Evolutionary conservation across 768 basidiomycete genomes (phyloP), one percentile per base, ranked within the genome.

Genomic region (Coprinopsis cinerea): DNA sequence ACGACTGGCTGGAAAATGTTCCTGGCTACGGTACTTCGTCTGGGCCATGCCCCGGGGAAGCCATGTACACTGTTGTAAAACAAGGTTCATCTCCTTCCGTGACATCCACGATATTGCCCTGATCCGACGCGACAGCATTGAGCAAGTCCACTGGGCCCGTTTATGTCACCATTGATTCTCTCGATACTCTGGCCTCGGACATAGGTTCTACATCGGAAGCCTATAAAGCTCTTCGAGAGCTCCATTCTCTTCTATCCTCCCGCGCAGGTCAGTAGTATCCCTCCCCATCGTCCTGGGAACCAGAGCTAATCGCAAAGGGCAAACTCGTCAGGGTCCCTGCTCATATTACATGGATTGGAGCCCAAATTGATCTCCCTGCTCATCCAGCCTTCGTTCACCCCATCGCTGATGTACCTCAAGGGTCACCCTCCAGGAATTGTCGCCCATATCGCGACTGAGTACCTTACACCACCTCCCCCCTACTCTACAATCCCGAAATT

Each of bases 371-470:
- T 80, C 13, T 69, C 79, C 2, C 64, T 82, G 22, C 65, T 93
- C 49, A 70, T 73, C 14, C 77, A 82, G 28, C 78, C 86, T 0
- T 55, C 71, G 5, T 83, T 92, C 59, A 86, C 85, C 1, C 64
- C 82, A 0, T 73, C 83, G 1, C 68, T 91, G 22, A 70, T 77
- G 0, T 82, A 84, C 54, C 55, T 89, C 14, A 77, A 73, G 37
- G 78, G 84, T 0, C 86, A 91, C 59, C 86, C 91, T 1, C 75
- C 88, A 0, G 69, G 72, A 1, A 75, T 96, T 46, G 67, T 97
- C 28, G 61, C 59, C 5, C 79, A 90, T 59, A 67, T 98, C 43
- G 75, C 87, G 1, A 73, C 70, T 23, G 79, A 81, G 6, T 92
- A 89, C 61, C 72, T 89, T 40, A 78, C 81, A 1, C 78, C 76